These are phyloP conservation scores for Metschnikowia reukaufii DNA, from an alignment of 805 yeast species.

Conservation along the genomic window DNA sequence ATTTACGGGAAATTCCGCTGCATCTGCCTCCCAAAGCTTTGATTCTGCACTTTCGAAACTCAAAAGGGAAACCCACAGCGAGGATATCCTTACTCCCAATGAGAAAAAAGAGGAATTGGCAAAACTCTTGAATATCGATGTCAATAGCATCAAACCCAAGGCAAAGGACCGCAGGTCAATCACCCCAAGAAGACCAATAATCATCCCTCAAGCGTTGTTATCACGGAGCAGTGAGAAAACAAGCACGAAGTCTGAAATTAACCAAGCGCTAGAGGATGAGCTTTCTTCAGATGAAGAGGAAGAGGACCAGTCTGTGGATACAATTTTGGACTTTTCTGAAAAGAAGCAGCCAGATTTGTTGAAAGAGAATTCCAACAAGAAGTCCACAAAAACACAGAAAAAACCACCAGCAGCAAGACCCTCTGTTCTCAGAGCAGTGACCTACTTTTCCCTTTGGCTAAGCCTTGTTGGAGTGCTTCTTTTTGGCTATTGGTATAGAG, in stretches of 20 bases:
- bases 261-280: not conserved
- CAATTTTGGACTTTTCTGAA: constrained; percentile 1
- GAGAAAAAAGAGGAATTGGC: constrained; percentile 17
- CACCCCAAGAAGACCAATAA: constrained; percentile 20
- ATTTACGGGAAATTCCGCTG: not conserved
- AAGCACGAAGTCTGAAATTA: not conserved
- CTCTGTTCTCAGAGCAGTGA: constrained; percentile 2
- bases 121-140: constrained; percentile 16
- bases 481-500: constrained; percentile 60
- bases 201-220: constrained; percentile 8
- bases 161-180: constrained; percentile 10
- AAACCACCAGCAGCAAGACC: not conserved
- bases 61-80: constrained; percentile 11
- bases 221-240: not conserved
- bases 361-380: not conserved
- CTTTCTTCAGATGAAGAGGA: constrained; percentile 9
- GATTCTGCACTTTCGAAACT: constrained; percentile 19
- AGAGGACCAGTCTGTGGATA: not conserved
- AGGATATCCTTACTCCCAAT: not conserved
- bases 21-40: constrained; percentile 14
- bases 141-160: constrained; percentile 18
- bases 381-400: not conserved
- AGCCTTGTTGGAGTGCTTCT: constrained; percentile 37
- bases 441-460: constrained; percentile 31
- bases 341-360: not conserved